phyloP scores from a whole-genome alignment of 345 rosid genomes.

The Nasturtium officinale region DNA sequence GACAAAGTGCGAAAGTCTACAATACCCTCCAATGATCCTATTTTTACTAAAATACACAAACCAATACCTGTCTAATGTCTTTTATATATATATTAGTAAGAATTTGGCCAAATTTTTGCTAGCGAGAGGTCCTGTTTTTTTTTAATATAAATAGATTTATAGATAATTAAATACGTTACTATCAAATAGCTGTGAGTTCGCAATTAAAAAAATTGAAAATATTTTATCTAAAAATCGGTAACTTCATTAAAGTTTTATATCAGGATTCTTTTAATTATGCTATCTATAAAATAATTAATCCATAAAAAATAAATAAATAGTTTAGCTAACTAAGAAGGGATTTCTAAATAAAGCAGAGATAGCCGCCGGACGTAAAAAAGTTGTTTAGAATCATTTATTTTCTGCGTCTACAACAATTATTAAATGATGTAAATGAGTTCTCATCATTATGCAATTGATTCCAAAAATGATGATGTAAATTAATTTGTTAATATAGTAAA shows the following conservation, averaged over 20 bases:
- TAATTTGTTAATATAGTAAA: too few species aligned
- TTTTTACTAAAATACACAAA: conserved; percentile 7
- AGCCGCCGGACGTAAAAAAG: background rate
- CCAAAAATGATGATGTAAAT: too few species aligned
- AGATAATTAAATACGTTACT: background rate
- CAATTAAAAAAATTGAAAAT: background rate
- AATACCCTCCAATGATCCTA: conserved; percentile 9
- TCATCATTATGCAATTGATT: too few species aligned
- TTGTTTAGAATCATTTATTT: too few species aligned
- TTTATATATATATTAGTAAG: background rate
- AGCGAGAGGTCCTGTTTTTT: background rate
- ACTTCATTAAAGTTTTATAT: background rate
- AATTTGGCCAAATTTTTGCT: background rate
- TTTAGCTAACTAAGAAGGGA: background rate
- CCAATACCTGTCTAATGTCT: conserved; percentile 15
- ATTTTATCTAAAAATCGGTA: background rate
- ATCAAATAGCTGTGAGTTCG: background rate
- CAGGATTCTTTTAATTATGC: background rate
- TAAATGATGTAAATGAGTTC: too few species aligned
- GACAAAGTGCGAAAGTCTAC: background rate
- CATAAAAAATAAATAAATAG: background rate
- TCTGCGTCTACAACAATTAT: too few species aligned
- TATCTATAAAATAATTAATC: background rate
- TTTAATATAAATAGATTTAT: too few species aligned
- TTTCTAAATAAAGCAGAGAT: background rate